A percentile compares a stretch with the other conserved stretches of the same genome.
phyloP scores from a whole-genome alignment of 768 basidiomycete species.

The Leccinum obscurum region DNA sequence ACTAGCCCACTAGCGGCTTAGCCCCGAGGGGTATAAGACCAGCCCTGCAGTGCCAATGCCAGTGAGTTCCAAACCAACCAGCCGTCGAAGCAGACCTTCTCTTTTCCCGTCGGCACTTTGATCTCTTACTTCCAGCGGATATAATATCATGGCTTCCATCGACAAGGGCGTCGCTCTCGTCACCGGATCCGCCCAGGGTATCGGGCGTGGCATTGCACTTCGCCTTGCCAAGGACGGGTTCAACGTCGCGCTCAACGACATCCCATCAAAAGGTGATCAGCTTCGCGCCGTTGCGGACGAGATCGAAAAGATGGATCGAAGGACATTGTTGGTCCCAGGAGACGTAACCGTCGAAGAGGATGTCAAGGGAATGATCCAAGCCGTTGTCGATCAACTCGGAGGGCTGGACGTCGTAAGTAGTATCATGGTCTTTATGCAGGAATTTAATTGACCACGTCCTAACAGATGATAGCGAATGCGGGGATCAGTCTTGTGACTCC shows the following conservation, averaged over 20 bases:
- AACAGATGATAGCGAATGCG: conserved; percentile 18
- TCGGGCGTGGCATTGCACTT: conserved; percentile 22
- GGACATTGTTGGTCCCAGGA: conserved; percentile 12
- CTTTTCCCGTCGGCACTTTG: background rate
- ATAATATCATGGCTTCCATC: background rate
- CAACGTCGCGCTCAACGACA: conserved; percentile 30
- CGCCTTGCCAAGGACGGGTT: conserved; percentile 21
- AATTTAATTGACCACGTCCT: background rate
- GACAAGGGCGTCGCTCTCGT: conserved; percentile 28
- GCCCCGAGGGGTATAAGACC: background rate
- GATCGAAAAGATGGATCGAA: conserved; percentile 10
- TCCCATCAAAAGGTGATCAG: conserved; percentile 14
- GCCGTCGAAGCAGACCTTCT: background rate
- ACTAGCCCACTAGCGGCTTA: no score
- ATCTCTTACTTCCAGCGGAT: background rate
- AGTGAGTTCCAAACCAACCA: no score
- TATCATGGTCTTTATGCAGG: background rate
- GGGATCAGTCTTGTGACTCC: background rate
- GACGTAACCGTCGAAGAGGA: conserved; percentile 9
- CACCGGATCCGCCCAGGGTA: conserved; percentile 30
- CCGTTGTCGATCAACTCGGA: background rate
- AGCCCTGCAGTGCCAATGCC: no score
- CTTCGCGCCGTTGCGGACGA: conserved; percentile 9
- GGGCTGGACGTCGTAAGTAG: conserved; percentile 7
- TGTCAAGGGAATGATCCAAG: conserved; percentile 4